Evolutionary conservation across 208 protist genomes (phyloP).

Genomic region (Blechomonas ayalai): DNA sequence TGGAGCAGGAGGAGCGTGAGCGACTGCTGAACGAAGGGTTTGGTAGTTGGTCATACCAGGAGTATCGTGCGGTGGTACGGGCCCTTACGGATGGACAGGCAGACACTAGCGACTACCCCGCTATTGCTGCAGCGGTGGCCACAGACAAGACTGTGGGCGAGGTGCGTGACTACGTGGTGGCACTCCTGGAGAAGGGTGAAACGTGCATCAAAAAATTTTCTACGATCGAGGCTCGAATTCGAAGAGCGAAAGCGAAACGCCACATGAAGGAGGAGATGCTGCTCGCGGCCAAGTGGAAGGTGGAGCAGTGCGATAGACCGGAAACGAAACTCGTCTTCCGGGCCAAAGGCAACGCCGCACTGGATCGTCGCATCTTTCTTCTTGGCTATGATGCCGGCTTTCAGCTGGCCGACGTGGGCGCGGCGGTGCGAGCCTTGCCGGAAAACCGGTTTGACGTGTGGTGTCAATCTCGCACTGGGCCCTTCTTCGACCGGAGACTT

Average conservation of each 20-base stretch:
- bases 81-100: conserved; percentile 39
- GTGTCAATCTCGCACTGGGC: conserved; percentile 52
- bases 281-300: conserved; percentile 73
- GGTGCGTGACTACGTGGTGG: conserved; percentile 73
- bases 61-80: conserved; percentile 52
- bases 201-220: conserved; percentile 67
- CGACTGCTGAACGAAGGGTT: conserved; percentile 72
- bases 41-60: conserved; percentile 42
- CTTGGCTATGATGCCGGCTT: conserved; percentile 68
- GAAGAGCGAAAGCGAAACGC: conserved; percentile 28
- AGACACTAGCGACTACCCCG: conserved; percentile 58
- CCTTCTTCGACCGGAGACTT: conserved; percentile 54
- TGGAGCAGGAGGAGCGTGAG: conserved; percentile 80
- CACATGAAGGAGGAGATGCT: conserved; percentile 34
- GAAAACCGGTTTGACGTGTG: conserved; percentile 81
- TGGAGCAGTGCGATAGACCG: conserved; percentile 60
- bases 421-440: conserved; percentile 39
- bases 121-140: conserved; percentile 20
- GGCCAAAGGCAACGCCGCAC: conserved; percentile 13
- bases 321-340: conserved; percentile 58
- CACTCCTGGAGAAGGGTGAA: conserved; percentile 67
- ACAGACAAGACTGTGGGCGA: conserved; percentile 59
- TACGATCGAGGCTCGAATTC: conserved; percentile 45
- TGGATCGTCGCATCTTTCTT: conserved; percentile 73
- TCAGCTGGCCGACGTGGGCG: conserved; percentile 18